phyloP scores from a whole-genome alignment of 2,329 filamentous ascomycete genomes.

The Fusarium acutatum region DNA sequence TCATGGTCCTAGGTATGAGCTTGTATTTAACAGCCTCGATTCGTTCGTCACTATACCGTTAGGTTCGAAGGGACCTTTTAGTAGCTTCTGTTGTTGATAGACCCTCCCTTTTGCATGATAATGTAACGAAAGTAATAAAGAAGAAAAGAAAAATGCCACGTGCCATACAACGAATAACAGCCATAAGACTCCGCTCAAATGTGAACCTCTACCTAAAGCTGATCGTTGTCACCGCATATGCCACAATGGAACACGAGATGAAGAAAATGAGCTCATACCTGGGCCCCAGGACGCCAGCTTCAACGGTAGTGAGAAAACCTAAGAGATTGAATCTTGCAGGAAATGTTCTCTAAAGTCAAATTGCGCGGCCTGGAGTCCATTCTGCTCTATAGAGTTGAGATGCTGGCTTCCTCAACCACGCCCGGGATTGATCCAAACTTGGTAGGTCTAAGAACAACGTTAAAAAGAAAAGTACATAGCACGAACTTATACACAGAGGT shows the following conservation, averaged over 20 bases:
- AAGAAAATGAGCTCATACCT: neutral
- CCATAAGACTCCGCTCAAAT: neutral
- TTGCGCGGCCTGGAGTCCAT: neutral
- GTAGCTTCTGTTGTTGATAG: neutral
- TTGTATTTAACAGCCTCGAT: neutral
- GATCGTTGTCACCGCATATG: neutral
- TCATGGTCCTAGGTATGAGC: neutral
- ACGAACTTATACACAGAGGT: too few relatives aligned
- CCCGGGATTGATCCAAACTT: neutral
- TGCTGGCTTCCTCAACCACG: too few relatives aligned
- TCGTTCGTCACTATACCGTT: neutral
- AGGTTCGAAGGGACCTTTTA: neutral
- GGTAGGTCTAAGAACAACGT: neutral
- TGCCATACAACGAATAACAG: neutral
- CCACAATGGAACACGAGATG: neutral
- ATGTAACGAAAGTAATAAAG: neutral
- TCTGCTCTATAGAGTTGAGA: neutral
- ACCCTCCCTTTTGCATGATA: neutral
- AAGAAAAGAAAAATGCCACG: neutral
- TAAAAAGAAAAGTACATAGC: neutral
- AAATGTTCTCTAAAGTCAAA: neutral
- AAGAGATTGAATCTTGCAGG: neutral
- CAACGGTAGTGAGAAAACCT: neutral
- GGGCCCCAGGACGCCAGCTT: neutral
- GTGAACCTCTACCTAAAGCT: too few relatives aligned